A percentile compares a stretch with the other conserved stretches of the same genome.
phyloP scores from a whole-genome alignment of 2,329 filamentous ascomycete genomes.

The Trichoderma koningiopsis region DNA sequence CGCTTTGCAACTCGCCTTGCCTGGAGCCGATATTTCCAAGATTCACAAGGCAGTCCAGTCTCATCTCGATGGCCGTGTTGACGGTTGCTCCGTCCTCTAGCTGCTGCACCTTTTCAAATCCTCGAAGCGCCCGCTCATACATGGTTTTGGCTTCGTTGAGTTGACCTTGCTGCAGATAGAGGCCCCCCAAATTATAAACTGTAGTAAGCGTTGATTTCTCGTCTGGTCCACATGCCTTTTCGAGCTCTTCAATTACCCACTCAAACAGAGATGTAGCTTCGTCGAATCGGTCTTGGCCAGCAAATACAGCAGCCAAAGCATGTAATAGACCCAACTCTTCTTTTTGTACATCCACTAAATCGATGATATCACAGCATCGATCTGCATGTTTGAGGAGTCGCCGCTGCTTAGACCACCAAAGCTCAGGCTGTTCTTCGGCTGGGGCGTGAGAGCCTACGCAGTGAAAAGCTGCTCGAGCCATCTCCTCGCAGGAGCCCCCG shows the following conservation, averaged over 20 bases:
- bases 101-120: too few species aligned
- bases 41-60: too few species aligned
- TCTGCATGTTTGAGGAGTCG: neutral
- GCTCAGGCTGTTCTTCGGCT: neutral
- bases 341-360: too few species aligned
- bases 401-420: neutral
- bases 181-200: neutral
- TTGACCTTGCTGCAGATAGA: neutral
- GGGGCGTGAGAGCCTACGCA: neutral
- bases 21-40: neutral
- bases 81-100: neutral
- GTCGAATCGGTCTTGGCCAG: conserved; percentile 26
- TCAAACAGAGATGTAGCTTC: neutral
- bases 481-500: neutral
- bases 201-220: neutral
- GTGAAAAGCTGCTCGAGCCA: neutral
- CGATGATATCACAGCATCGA: neutral
- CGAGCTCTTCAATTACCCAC: neutral
- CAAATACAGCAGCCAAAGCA: neutral
- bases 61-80: neutral
- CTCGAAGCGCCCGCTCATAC: too few species aligned
- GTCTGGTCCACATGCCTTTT: neutral
- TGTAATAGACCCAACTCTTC: neutral
- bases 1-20: neutral
- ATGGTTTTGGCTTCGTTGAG: neutral